Evolutionary conservation across 805 yeast genomes (phyloP).

Genomic region (Ogataea trehalophila): DNA sequence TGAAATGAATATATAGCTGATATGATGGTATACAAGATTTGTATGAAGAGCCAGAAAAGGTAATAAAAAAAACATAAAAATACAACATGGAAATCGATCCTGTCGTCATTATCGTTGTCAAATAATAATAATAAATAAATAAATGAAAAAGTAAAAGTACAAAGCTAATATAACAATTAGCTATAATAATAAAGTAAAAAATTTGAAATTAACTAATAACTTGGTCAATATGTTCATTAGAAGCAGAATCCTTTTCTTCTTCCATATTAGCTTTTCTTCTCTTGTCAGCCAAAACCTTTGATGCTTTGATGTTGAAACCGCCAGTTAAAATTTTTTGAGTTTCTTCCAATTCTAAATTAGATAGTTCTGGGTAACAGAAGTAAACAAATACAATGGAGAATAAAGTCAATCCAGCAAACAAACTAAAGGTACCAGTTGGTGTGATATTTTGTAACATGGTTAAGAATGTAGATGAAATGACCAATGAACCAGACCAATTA

Average conservation of each 20-base stretch:
- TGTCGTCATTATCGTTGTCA: too few species aligned
- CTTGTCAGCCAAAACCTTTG: slow-evolving; percentile 48
- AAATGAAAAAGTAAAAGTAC: too few species aligned
- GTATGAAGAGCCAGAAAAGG: too few species aligned
- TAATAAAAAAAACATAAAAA: too few species aligned
- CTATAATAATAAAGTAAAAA: too few species aligned
- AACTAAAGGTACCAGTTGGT: slow-evolving; percentile 55
- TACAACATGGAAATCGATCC: too few species aligned
- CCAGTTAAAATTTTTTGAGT: slow-evolving; percentile 74
- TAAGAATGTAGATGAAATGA: slow-evolving; percentile 46
- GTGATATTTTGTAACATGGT: slow-evolving; percentile 48
- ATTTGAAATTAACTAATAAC: not conserved
- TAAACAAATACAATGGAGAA: slow-evolving; percentile 68
- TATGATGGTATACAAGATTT: too few species aligned
- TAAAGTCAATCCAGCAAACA: slow-evolving; percentile 79
- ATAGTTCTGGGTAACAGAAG: slow-evolving; percentile 88
- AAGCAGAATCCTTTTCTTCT: slow-evolving; percentile 1
- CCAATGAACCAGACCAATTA: slow-evolving; percentile 51
- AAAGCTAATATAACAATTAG: too few species aligned
- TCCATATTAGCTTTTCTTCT: slow-evolving; percentile 22
- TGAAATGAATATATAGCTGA: too few species aligned
- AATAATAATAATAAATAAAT: too few species aligned
- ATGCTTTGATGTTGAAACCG: slow-evolving; percentile 80
- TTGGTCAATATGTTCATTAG: slow-evolving; percentile 8
- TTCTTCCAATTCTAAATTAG: slow-evolving; percentile 88